phyloP scores from a whole-genome alignment of 768 basidiomycete genomes.

The Cystofilobasidium capitatum region DNA sequence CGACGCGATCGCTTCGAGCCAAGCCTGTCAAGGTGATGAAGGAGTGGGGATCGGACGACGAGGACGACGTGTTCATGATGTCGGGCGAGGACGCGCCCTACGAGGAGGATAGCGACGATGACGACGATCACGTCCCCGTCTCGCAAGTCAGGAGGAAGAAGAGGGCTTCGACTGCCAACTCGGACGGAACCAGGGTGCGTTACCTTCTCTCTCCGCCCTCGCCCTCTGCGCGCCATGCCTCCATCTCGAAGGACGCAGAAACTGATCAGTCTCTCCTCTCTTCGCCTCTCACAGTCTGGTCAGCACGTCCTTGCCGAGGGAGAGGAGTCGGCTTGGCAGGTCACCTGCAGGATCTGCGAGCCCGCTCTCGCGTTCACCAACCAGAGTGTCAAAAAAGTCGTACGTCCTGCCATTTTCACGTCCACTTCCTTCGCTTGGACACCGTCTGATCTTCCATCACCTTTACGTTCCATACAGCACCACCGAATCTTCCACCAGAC shows the following conservation, averaged over 20 bases:
- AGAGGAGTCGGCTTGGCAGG: constrained; percentile 1
- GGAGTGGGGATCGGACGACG: not conserved
- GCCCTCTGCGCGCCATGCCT: no score
- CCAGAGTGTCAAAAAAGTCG: constrained; percentile 1
- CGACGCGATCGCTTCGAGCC: not conserved
- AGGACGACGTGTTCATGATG: not conserved
- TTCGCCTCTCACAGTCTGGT: not conserved
- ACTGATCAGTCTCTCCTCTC: not conserved
- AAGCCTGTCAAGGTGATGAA: not conserved
- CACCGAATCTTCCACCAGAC: constrained; percentile 4
- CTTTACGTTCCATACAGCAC: not conserved
- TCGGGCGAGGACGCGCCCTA: not conserved
- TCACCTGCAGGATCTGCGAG: not conserved
- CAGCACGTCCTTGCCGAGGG: not conserved
- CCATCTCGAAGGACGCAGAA: not conserved
- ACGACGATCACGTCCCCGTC: not conserved
- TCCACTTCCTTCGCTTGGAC: not conserved
- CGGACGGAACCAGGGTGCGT: not conserved
- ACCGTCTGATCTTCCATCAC: not conserved
- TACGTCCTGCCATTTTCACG: not conserved
- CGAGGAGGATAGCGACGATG: not conserved
- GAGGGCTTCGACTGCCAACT: not conserved
- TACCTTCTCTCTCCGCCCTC: not conserved
- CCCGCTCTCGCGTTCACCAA: constrained; percentile 1
- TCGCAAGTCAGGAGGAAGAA: not conserved